Evolutionary conservation across 2,329 filamentous ascomycete genomes (phyloP).

Genomic region (Colletotrichum musicola): DNA sequence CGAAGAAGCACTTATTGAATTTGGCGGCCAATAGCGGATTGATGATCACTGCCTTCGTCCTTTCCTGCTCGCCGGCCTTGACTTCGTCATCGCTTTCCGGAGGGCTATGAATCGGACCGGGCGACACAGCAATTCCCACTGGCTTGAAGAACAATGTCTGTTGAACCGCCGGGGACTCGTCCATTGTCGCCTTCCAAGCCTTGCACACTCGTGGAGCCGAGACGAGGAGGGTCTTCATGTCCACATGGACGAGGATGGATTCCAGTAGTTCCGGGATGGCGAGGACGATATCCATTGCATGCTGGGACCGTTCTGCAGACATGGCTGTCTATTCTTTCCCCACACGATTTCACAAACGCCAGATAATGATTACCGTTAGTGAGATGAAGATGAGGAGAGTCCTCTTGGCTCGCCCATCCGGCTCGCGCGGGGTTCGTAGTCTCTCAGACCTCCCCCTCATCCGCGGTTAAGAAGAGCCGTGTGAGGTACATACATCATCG

Average conservation of each 20-base stretch:
- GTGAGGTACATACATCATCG: slow-evolving; percentile 12
- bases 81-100: background rate
- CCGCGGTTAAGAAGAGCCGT: slow-evolving; percentile 24
- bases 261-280: slow-evolving; percentile 45
- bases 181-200: slow-evolving; percentile 39
- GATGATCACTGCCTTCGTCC: background rate
- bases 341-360: background rate
- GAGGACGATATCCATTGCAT: slow-evolving; percentile 25
- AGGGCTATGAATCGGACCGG: background rate
- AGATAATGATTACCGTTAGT: background rate
- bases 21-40: slow-evolving; percentile 34
- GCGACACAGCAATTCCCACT: background rate
- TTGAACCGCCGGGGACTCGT: slow-evolving; percentile 18
- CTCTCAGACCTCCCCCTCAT: slow-evolving; percentile 26
- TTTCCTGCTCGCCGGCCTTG: background rate
- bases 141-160: slow-evolving; percentile 32
- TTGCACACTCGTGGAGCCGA: slow-evolving; percentile 43
- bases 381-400: slow-evolving; percentile 28
- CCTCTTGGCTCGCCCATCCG: slow-evolving; percentile 5
- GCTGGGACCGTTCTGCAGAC: background rate
- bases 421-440: slow-evolving; percentile 33
- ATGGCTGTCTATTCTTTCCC: background rate
- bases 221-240: slow-evolving; percentile 45
- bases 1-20: slow-evolving; percentile 38
- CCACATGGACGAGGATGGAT: slow-evolving; percentile 43